Evolutionary conservation across 2,329 filamentous ascomycete species (phyloP).

Genomic region (Ophiosphaerella herpotricha): DNA sequence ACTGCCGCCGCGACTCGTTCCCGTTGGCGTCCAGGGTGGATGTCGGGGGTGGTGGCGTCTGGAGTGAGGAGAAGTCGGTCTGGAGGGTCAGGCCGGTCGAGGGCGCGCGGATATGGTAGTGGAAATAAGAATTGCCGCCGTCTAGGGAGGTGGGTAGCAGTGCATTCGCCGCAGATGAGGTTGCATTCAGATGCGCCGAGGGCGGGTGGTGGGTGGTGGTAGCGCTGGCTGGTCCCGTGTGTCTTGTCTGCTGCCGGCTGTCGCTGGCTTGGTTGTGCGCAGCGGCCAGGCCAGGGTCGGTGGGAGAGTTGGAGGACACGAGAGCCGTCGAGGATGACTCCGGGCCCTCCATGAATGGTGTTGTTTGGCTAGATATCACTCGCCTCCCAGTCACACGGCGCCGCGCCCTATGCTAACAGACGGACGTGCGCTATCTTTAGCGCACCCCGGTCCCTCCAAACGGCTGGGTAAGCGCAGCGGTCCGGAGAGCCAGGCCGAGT

Average conservation of each 20-base stretch:
- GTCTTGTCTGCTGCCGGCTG: background rate
- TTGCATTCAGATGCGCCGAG: conserved; percentile 21
- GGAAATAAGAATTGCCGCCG: conserved; percentile 17
- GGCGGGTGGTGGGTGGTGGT: conserved; percentile 11
- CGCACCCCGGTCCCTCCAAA: conserved; percentile 4
- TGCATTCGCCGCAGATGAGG: conserved; percentile 29
- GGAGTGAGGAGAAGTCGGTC: conserved; percentile 33
- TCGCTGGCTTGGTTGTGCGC: conserved; percentile 5
- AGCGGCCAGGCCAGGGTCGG: conserved; percentile 21
- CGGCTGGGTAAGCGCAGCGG: conserved; percentile 3
- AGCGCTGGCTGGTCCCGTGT: conserved; percentile 3
- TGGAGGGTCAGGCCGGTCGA: conserved; percentile 31
- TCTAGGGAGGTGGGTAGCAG: conserved; percentile 21
- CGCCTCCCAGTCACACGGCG: background rate
- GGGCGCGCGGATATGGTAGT: conserved; percentile 31
- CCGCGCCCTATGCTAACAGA: conserved; percentile 16
- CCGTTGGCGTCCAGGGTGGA: conserved; percentile 39
- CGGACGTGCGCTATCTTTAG: conserved; percentile 20
- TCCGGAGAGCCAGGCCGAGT: conserved; percentile 4
- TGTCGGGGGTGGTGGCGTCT: conserved; percentile 22
- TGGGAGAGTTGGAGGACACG: conserved; percentile 21
- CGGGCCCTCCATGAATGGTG: conserved; percentile 37
- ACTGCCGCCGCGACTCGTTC: conserved; percentile 35
- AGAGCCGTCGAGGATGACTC: conserved; percentile 26
- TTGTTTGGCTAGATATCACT: conserved; percentile 20